A percentile compares a stretch with the other conserved stretches of the same genome.
Conservation (phyloP, 495 filamentous ascomycete species). For the Xylaria nigripes region DNA sequence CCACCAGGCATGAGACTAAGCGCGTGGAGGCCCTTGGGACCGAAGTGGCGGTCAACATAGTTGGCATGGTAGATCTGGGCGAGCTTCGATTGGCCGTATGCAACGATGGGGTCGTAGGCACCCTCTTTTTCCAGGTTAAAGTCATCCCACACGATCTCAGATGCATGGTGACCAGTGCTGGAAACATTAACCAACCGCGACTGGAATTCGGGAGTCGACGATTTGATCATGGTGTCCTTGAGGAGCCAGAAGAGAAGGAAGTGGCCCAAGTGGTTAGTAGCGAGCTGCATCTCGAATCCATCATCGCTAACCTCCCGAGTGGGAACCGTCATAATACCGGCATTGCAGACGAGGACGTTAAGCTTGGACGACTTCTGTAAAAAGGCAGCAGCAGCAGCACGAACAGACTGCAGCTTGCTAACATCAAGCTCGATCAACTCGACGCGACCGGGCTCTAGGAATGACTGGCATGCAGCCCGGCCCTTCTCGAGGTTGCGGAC, state of each 20-base stretch:
- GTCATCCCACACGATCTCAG: conserved; percentile 7
- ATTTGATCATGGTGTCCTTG: conserved; percentile 29
- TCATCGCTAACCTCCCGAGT: conserved; percentile 28
- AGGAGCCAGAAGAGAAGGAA: conserved; percentile 44
- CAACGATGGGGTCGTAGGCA: conserved; percentile 31
- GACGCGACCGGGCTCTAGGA: conserved; percentile 19
- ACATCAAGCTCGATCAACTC: conserved; percentile 27
- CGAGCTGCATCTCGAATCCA: conserved; percentile 40
- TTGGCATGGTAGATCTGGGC: conserved; percentile 37
- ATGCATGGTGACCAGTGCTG: conserved; percentile 31
- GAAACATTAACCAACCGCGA: conserved; percentile 39
- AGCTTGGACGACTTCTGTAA: conserved; percentile 8
- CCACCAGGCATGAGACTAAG: conserved; percentile 35
- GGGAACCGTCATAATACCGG: conserved; percentile 34
- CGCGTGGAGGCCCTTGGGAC: conserved; percentile 31
- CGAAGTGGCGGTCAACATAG: conserved; percentile 36
- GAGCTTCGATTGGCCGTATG: conserved; percentile 33
- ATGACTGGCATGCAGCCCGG: conserved; percentile 16
- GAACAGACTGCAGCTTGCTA: conserved; percentile 15
- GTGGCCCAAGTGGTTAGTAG: conserved; percentile 39
- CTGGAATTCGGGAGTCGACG: conserved; percentile 26
- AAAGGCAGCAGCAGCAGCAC: conserved; percentile 19
- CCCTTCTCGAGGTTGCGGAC: conserved; percentile 35
- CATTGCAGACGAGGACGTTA: conserved; percentile 24
- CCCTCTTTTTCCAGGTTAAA: conserved; percentile 17